Base-by-base conservation (phyloP, 306 rosid genomes). In the Echinosophora koreensis region DNA sequence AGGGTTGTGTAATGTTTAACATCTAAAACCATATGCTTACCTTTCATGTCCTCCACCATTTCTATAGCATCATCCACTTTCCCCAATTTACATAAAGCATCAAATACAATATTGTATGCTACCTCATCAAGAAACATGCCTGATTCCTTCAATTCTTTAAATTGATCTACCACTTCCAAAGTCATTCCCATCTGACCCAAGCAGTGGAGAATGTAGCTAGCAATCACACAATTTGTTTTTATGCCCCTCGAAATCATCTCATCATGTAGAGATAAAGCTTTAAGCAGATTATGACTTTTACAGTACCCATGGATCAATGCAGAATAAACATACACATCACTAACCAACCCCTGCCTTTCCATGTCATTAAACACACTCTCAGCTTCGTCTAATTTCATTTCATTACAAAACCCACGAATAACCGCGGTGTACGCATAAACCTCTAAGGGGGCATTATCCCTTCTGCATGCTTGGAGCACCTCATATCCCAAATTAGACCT, bases 361-460 rank as follows among this genome's bases (percentile, higher is more conserved):
- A 94, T 87, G 73, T 90, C 94, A 30, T 61, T 64, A 81, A 90
- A 54, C 12, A 90, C 88, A 5, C 28, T 58, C 76, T 81, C 90
- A 34, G 97, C 97, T 58, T 86, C 82, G 34, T 82, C 83, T 41
- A 92, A 18, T 57, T 86, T 83, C 93, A 82, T 82, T 82, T 89
- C 89, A n/a, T 85, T 80, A 82, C 94, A 89, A 84, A 90, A 92
- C 10, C 94, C 97, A 18, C 90, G 93, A 56, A 94, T 82, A 58
- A 94, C 86, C 0, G 66, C 88, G 0, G 66, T 57, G 69, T 90
- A 90, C 2, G 92, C 90, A 83, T 83, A 90, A 39, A 50, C 80
- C 46, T 90, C 90, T 5, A 92, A 30, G 13, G 83, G 78, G n/a
- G 49, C 81, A 72, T 81, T 79, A 11, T 16, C 79, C 41, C 10